Conservation (phyloP, 1,284 basidiomycete species). For the Ganoderma lucidum region DNA sequence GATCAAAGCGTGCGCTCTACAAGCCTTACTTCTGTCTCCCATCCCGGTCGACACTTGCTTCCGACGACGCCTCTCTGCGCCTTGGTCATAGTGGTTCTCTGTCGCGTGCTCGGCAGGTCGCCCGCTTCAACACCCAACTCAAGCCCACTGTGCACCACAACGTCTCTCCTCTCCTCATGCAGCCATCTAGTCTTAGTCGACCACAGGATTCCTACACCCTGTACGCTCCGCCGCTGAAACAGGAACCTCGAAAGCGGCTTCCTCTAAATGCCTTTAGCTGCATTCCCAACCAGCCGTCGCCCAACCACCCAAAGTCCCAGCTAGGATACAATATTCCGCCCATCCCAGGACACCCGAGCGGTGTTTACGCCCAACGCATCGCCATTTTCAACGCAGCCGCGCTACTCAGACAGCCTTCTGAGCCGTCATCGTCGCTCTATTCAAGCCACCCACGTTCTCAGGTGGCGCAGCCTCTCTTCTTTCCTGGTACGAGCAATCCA, state of each 20-base stretch:
- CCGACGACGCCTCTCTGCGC: background rate
- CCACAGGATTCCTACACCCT: background rate
- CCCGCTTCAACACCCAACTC: background rate
- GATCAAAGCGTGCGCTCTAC: background rate
- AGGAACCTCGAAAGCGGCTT: background rate
- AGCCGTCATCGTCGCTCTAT: background rate
- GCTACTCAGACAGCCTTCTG: background rate
- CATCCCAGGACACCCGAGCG: background rate
- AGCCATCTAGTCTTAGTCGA: background rate
- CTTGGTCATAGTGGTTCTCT: background rate
- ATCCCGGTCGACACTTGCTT: background rate
- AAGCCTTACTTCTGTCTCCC: slow-evolving; percentile 1
- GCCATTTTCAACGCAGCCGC: too few species aligned
- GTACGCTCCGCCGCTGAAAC: background rate
- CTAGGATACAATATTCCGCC: background rate
- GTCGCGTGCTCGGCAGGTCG: background rate
- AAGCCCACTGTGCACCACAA: background rate
- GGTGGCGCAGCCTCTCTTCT: background rate
- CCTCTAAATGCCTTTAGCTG: background rate
- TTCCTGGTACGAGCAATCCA: background rate
- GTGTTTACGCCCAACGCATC: background rate
- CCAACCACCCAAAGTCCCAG: background rate
- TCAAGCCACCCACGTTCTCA: background rate
- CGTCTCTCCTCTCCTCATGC: background rate
- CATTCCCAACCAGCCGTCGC: background rate